Evolutionary conservation across 169 alveolate genomes (phyloP), one percentile per base, ranked within the genome.

Genomic region (Pseudocohnilembus persalinus): DNA sequence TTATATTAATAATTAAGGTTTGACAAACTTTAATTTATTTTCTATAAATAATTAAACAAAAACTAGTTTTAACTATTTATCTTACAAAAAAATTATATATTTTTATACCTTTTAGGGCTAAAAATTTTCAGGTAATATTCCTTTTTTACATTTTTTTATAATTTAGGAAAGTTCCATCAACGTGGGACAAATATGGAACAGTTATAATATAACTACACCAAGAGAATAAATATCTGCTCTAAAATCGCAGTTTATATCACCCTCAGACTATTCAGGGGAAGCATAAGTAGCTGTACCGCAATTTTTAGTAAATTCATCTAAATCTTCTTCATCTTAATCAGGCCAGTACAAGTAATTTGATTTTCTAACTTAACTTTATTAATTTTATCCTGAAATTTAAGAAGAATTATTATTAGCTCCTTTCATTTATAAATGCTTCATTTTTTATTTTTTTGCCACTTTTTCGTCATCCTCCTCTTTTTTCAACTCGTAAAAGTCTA

Each of bases 151-250:
- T 0, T 78, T 82, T 28, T 79, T 16, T 29, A 85, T 79, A 0
- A 76, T 73, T 35, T 78, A 34, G 0, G 79, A 63, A 0, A 81
- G 29, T 31, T 85, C 89, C 89, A 85, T 85, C 0, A 81, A 73
- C 28, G 89, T 85, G 29, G 73, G 29, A 49, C 73, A 68, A 25
- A 84, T 84, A 81, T 85, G 82, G 35, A 85, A 85, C 0, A 85
- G 63, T 32, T 77, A 63, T 4, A 85, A 73, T 32, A 85, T 85
- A 35, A 85, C 78, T 25, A 85, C 72, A 0, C 89, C 89, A 28
- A 85, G 64, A 30, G 85, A 74, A 31, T 85, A 85, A 0, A 85
- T 79, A 29, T 85, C 89, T 33, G 85, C 83, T 49, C 83, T 85
- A 26, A 77, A 79, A 85, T 85, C 85, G 73, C 63, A 85, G 4